Conservation (phyloP, 331 rosid species). For the Rhamnella rubrinervis region DNA sequence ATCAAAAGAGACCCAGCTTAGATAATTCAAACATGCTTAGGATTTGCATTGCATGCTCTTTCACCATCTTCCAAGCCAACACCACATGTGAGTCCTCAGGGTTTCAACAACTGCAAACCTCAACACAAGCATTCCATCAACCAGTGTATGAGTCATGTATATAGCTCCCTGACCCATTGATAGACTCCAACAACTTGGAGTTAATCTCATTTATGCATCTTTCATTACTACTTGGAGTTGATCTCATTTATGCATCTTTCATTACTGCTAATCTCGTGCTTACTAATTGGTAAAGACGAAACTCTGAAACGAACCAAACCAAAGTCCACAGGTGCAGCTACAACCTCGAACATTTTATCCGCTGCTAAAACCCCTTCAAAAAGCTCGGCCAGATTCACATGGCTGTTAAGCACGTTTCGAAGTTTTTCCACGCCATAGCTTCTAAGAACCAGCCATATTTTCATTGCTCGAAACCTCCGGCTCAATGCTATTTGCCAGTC, state of each 20-base stretch:
- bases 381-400: conserved; percentile 24
- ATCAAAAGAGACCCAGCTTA: no score
- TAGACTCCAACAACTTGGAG: conserved; percentile 18
- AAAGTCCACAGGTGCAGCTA: conserved; percentile 15
- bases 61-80: neutral
- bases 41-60: neutral
- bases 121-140: conserved; percentile 23
- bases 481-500: conserved; percentile 31
- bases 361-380: conserved; percentile 16
- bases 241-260: conserved; percentile 6
- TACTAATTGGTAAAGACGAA: neutral
- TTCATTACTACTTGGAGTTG: neutral
- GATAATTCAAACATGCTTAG: no score
- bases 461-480: conserved; percentile 17
- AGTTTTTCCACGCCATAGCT: no score
- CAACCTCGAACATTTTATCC: conserved; percentile 29
- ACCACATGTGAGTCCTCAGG: conserved; percentile 22
- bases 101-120: conserved; percentile 25
- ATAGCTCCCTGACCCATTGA: conserved; percentile 25
- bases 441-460: conserved; percentile 14
- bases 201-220: conserved; percentile 9
- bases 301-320: conserved; percentile 19
- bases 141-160: conserved; percentile 26
- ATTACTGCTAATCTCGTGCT: neutral
- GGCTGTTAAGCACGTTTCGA: conserved; percentile 3